Evolutionary conservation across 257 asterid species (phyloP), one percentile per base, ranked within the genome.

Genomic region (Thymus quinquecostatus): DNA sequence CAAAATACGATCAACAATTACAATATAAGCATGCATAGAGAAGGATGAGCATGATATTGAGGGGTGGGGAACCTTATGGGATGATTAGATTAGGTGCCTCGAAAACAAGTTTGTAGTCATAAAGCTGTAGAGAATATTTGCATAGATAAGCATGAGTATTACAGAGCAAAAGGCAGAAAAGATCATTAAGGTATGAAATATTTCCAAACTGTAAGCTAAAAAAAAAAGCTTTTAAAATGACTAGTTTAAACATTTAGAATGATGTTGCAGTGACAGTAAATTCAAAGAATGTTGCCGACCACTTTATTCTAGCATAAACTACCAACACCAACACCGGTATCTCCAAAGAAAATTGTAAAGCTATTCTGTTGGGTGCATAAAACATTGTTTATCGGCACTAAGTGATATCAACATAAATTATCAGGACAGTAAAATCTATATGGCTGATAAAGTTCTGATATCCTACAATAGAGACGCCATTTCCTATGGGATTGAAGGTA

Each of bases 161-260:
- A 40, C 68, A 57, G 14, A 45, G 6, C 13, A 66, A 53, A 29
- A 44, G 36, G 34, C 56, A 33, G 44, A 10, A 43, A 6, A 67
- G 33, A 38, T 53, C 40, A 61, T 64, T 38, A 32, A 76, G 75
- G 49, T 43, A 45, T 14, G 29, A n/a, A 65, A 74, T 6, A 45
- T 10, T 45, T 56, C 33, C 36, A 34, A 34, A 43, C 30, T 33
- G 45, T 14, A 73, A 59, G 14, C 29, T 14, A 38, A 28, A 41
- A 1, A 9, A 9, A 32, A 66, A 36, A 48, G 36, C 28, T 61
- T 10, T 51, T 6, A 53, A 51, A n/a, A 6, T 0, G 44, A 68
- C 48, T 1, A 66, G 5, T 66, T 51, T 51, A 53, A 8, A 54
- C 53, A 59, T 30, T 10, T 32, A 53, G 53, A 54, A 47, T 30